Evolutionary conservation across 805 yeast genomes (phyloP), one percentile per base, ranked within the genome.

Genomic region (Pichia ethanolica): DNA sequence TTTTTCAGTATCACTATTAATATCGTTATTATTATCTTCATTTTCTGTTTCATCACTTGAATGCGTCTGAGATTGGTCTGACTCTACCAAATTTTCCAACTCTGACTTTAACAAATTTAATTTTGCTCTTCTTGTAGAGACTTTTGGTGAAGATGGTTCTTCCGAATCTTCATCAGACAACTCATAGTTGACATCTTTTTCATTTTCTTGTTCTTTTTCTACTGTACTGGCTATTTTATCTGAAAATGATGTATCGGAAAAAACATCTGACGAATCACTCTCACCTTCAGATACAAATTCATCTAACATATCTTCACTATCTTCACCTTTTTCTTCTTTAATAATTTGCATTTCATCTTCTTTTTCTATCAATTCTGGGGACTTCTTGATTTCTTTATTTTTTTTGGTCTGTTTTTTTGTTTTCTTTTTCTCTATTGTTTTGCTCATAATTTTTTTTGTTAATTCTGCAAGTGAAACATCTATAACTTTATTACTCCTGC

Each of bases 381-480:
- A 20, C 2, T 2, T 20, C 20, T 20, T 20, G 20, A 20, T 3
- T 2, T 35, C 35, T 46, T 39, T 7, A 40, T 34, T 35, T 14
- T 30, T 36, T 20, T 35, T 5, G 43, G 11, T 34, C 8, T 12
- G 10, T 11, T 9, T 9, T 35, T 40, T 8, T 26, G 1, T 13
- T 26, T 25, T 35, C 13, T 38, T 32, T 20, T 38, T 25, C 30
- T 30, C 12, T 35, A 26, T 36, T 1, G 51, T 35, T 32, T 45
- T 44, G 12, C 54, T 42, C 46, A 53, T 55, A 11, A 56, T 50
- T 10, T 54, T 53, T 36, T 43, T 41, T 5, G 58, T 55, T 34
- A 56, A 37, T 25, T 53, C 53, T n/a, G 49, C 56, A 7, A 53
- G 41, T 2, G 59, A 54, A 7, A 54, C 53, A 32, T 50, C 43